Evolutionary conservation across 2,329 filamentous ascomycete species (phyloP).

Genomic region (Colletotrichum tropicale): DNA sequence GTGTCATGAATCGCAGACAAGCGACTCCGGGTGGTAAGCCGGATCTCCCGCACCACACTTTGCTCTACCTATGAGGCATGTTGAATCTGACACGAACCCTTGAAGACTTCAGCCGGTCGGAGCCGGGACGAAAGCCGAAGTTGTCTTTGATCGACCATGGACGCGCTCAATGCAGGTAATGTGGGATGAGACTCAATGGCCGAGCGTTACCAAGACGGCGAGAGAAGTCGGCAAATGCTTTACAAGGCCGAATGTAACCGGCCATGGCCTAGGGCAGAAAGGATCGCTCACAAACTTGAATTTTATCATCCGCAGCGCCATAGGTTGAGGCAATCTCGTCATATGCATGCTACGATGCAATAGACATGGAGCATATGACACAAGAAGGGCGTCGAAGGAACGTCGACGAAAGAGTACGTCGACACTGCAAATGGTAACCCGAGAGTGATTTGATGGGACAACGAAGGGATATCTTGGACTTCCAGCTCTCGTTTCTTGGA

Average conservation of each 20-base stretch:
- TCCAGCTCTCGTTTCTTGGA: neutral
- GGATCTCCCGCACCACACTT: neutral
- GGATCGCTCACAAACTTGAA: neutral
- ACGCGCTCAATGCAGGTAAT: neutral
- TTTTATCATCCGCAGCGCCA: neutral
- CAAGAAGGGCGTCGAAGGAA: neutral
- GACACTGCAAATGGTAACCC: rapidly evolving
- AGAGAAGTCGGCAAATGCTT: neutral
- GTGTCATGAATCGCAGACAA: neutral
- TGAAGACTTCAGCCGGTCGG: neutral
- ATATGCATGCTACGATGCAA: neutral
- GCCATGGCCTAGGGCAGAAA: neutral
- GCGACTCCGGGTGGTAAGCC: neutral
- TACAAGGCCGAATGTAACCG: neutral
- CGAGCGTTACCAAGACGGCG: neutral
- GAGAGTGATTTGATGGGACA: neutral
- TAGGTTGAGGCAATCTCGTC: neutral
- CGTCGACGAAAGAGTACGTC: neutral
- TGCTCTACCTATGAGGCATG: neutral
- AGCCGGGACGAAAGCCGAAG: neutral
- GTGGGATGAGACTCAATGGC: neutral
- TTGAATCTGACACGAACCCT: neutral
- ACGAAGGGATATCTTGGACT: neutral
- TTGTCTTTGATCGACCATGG: neutral
- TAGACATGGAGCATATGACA: neutral